Evolutionary conservation across 495 filamentous ascomycete species (phyloP), one percentile per base, ranked within the genome.

Genomic region (Aspergillus egyptiacus): DNA sequence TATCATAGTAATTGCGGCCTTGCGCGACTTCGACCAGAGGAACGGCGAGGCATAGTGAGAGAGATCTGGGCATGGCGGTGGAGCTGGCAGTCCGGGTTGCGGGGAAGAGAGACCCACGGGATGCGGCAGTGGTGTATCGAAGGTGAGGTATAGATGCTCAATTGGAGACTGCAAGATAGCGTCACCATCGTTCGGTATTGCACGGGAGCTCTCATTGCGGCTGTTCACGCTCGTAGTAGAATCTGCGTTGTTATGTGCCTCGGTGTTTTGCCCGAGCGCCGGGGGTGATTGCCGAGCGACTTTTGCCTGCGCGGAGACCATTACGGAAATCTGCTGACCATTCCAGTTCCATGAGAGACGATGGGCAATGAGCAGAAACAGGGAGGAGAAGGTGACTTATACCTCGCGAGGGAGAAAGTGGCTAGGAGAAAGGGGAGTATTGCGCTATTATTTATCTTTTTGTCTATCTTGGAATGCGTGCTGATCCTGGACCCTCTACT

Each of bases 81-180:
- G 72, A 18, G 76, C 57, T 8, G 69, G 58, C 36, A 68, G 66
- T 17, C 51, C 57, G 0, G 64, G 58, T 0, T 57, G 50, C 7
- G 60, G 53, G 22, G 68, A 59, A 15, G 62, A 44, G 3, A 67
- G 57, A 20, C 73, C 70, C 13, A 64, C 72, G 5, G 85, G 82
- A 9, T 61, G 57, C 1, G 86, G 86, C 5, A 91, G 57, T 10
- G 70, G 60, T 6, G 85, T 91, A 14, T 83, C 76, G 49, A 89
- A 85, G 28, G 80, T 86, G 14, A 95, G 72, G 59, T 91, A 91
- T 22, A 80, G 74, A 59, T 81, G 79, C 8, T 78, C 70, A 47
- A 93, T 85, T 17, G 39, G 31, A 7, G 2, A 44, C 15, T 51
- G 39, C 24, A 39, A 15, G 23, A 24, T 19, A 2, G 22, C 22